Evolutionary conservation across 352 stramenopile species (phyloP).

Genomic region (Phytopythium aichiense): DNA sequence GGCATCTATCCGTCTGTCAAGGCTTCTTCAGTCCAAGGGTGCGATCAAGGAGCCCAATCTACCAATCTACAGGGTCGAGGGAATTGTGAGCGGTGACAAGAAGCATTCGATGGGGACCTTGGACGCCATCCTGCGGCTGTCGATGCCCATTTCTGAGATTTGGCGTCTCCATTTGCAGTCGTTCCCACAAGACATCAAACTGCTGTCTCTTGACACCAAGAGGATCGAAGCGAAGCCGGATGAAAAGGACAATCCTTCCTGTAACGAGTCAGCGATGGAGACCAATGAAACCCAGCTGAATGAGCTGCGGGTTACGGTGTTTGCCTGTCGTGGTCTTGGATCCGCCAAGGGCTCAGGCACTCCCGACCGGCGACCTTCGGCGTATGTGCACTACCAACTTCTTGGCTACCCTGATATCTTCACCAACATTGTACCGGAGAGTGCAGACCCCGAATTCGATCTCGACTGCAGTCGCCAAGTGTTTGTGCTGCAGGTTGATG

Average conservation of each 20-base stretch:
- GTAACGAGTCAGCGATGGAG: constrained; percentile 12
- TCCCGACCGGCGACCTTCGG: constrained; percentile 24
- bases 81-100: constrained; percentile 13
- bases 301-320: constrained; percentile 64
- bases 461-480: constrained; percentile 52
- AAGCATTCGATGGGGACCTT: constrained; percentile 56
- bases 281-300: constrained; percentile 30
- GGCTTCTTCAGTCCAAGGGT: constrained; percentile 72
- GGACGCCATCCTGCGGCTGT: constrained; percentile 83
- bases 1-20: constrained; percentile 55
- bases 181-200: constrained; percentile 77
- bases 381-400: constrained; percentile 90
- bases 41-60: constrained; percentile 61
- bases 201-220: constrained; percentile 30
- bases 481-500: constrained; percentile 69
- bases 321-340: constrained; percentile 53
- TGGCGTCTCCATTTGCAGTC: constrained; percentile 89
- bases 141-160: constrained; percentile 87
- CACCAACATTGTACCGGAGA: constrained; percentile 75
- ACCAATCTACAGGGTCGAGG: constrained; percentile 32
- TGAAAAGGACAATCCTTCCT: background rate
- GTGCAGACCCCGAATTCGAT: constrained; percentile 72
- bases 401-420: constrained; percentile 87
- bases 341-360: constrained; percentile 15
- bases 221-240: constrained; percentile 12